Evolutionary conservation across 192 early-diverging fungal genomes (phyloP), one percentile per base, ranked within the genome.

Genomic region (Backusella psychrophila): DNA sequence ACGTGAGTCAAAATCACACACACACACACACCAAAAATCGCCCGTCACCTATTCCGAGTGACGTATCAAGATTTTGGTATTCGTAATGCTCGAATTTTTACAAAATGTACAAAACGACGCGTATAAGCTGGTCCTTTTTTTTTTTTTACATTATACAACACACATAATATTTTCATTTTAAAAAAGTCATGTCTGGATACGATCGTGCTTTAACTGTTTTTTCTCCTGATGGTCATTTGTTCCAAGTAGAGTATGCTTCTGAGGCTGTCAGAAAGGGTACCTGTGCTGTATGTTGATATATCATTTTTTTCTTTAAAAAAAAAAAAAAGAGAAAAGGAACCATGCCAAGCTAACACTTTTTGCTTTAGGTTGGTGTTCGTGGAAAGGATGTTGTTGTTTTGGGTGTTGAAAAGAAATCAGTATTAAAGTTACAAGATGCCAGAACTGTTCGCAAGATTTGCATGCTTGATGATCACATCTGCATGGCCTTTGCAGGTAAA

Each of bases 191-290:
- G 83, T 84, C 83, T 63, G 83, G 81, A 23, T 91, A 91, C 87
- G 90, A 91, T 83, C 87, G 88, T 73, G 97, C 97, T 38, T 89
- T 99, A 71, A 99, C 97, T 66, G 95, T 98, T 76, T 99, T 99
- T 81, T 98, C 97, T 44, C 98, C 98, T 42, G 98, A 99, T 81
- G 98, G 98, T 33, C 97, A 97, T 82, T 85, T 99, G 75, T 99
- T 99, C 86, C 98, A 99, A 91, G 98, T 99, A 80, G 97, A 99
- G 85, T 99, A 99, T 81, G 97, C 98, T 74, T 90, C 96, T 72
- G 98, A 98, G 81, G 97, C 98, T 35, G 97, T 99, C 66, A 89
- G 96, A 75, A 97, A 96, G 84, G 98, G 97, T 74, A 99, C 95
- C 41, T 97, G 96, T 83, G 96, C 94, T 69, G 96, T 98, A 93